Evolutionary conservation across 2,329 filamentous ascomycete species (phyloP).

Genomic region (Curvularia spicifera): DNA sequence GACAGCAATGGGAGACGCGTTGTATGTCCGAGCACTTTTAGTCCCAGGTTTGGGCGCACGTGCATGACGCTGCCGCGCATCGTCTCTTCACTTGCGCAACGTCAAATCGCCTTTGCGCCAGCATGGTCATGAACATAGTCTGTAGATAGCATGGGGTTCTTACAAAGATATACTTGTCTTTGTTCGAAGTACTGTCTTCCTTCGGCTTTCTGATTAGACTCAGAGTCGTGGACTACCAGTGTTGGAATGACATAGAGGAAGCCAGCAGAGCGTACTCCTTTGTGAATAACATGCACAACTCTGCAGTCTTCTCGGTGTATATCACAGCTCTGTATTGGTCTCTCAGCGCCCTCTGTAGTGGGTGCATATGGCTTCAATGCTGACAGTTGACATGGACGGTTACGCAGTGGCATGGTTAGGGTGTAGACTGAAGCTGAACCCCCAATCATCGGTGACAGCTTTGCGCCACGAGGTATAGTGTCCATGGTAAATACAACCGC

Average conservation of each 20-base stretch:
- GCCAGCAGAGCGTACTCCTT: not conserved
- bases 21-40: constrained; percentile 22
- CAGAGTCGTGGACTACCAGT: not conserved
- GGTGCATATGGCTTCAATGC: not conserved
- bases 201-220: not conserved
- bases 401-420: not conserved
- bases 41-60: constrained; percentile 21
- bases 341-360: not conserved
- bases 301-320: not conserved
- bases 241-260: not conserved
- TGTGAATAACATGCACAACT: not conserved
- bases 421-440: not conserved
- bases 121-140: not conserved
- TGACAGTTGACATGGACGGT: not conserved
- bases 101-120: not conserved
- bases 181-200: not conserved
- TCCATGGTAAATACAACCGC: not conserved
- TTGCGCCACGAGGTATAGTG: constrained; percentile 9
- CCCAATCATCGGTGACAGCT: constrained; percentile 12
- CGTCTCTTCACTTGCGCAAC: constrained; percentile 4
- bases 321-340: not conserved
- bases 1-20: constrained; percentile 29
- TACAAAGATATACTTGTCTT: not conserved
- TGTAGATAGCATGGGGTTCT: not conserved
- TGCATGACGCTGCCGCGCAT: constrained; percentile 16